Evolutionary conservation across 2,329 filamentous ascomycete species (phyloP), one percentile per base, ranked within the genome.

Genomic region (Hymenoscyphus linearis): DNA sequence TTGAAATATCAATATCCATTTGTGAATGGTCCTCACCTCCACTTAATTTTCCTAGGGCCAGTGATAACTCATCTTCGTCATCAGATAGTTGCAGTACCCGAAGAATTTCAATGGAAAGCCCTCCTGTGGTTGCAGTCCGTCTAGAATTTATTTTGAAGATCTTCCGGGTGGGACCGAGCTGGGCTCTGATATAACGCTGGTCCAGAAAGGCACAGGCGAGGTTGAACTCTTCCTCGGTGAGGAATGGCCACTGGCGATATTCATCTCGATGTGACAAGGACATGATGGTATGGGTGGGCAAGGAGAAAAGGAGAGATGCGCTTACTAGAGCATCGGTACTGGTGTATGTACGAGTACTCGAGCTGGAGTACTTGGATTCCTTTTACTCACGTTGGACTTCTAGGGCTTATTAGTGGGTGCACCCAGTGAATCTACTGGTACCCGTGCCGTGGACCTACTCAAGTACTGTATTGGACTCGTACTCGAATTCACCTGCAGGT

Each of bases 201-300:
- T 87, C 85, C 25, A 88, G 77, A 59, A 82, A 77, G 67, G 87
- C 82, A 72, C 88, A 90, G 59, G 80, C 83, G 69, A 85, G 80
- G 58, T 82, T 75, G 65, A 91, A 91, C 70, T 90, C 87, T 47
- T 84, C 79, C 12, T 75, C 69, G 12, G 75, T 81, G 31, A 91
- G 79, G 62, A 81, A 83, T 6, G 88, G 88, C 70, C 87, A 91
- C 57, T 79, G 68, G 18, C 64, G 63, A 61, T 71, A 73, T n/a
- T 72, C 67, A 47, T 75, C 61, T 73, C 67, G 68, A 84, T 68
- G 61, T 40, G 65, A 61, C 68, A 72, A 71, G 27, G 18, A 64
- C 10, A 31, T 31, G 31, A n/a, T n/a, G n/a, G n/a, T n/a, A n/a
- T n/a, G n/a, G n/a, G 31, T 31, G 6, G 31, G 2, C 31, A 31